phyloP scores from a whole-genome alignment of 2,329 filamentous ascomycete species.

The Biscogniauxia mediterranea region DNA sequence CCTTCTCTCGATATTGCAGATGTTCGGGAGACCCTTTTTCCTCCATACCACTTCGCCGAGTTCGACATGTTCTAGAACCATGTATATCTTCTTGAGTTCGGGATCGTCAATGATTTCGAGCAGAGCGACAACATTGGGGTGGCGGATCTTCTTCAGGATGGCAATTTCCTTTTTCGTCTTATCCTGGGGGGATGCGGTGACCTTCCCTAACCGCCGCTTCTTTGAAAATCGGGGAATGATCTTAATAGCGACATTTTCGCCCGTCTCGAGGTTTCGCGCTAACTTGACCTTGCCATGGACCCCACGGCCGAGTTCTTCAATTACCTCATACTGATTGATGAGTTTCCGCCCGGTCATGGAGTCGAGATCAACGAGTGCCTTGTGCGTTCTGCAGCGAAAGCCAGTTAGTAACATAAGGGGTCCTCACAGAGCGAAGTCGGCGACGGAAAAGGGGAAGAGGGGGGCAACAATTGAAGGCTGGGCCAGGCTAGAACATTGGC shows the following conservation, averaged over 20 bases:
- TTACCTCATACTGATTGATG: constrained; percentile 97
- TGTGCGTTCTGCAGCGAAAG: constrained; percentile 65
- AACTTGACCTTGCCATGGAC: constrained; percentile 98
- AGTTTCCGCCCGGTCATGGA: constrained; percentile 86
- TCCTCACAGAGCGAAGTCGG: constrained; percentile 3
- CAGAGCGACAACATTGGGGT: constrained; percentile 93
- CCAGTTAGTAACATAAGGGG: constrained; percentile 12
- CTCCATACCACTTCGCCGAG: constrained; percentile 93
- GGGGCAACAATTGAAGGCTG: not conserved
- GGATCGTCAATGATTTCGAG: constrained; percentile 98
- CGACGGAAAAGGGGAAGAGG: not conserved
- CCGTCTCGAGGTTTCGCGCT: constrained; percentile 73
- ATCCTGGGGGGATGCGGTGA: constrained; percentile 66
- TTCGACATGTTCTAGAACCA: constrained; percentile 93
- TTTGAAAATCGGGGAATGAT: constrained; percentile 97
- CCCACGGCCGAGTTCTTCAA: constrained; percentile 92
- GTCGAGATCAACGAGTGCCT: constrained; percentile 87
- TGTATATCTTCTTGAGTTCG: constrained; percentile 95
- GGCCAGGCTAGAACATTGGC: not conserved
- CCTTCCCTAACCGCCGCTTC: constrained; percentile 84
- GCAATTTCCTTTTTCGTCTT: constrained; percentile 96
- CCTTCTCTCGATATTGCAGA: constrained; percentile 78
- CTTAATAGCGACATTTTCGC: constrained; percentile 90
- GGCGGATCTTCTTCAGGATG: constrained; percentile 95
- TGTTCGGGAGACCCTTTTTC: constrained; percentile 79